Evolutionary conservation across 805 yeast species (phyloP), one percentile per base, ranked within the genome.

Genomic region (Cyberlindnera americana): DNA sequence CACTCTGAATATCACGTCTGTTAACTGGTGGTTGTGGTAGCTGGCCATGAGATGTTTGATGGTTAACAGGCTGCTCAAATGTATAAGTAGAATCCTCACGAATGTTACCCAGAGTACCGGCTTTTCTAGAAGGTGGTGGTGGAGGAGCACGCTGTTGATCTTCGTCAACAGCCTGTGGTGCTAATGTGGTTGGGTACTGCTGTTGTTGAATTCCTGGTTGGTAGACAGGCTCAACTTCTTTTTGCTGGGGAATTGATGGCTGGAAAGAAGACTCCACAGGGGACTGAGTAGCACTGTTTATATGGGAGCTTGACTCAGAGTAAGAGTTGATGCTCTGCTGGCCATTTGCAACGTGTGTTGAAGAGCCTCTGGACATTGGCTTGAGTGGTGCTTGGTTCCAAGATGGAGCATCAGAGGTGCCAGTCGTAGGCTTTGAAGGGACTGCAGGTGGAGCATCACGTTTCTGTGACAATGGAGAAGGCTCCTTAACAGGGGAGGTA

Each of bases 71-170:
- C 17, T 48, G 44, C 12, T 42, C 46, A 23, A 50, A 49, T 2
- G 54, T 38, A 14, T 47, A 41, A 19, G 53, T 57, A 21, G 52
- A 50, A 27, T 57, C 55, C 29, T 59, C 62, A 43, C 61, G 64
- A 44, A 67, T 59, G 39, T 59, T 56, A 15, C 48, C 43, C 24
- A 54, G 36, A 29, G 46, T 43, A 9, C 58, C 58, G 12, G 66
- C 68, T 51, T 74, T 77, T 56, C 82, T 69, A 2, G 81, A 65
- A 27, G 81, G 81, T 15, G 81, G 83, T 26, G 78, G 75, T 4
- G 73, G 71, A 6, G 82, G 81, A 4, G 76, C 70, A 29, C 64
- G 64, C 27, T 60, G 60, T 34, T 56, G 60, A 6, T 57, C 48
- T 24, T 48, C 57, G 17, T 41, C 26, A 16, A 18, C 22, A 21